Percentiles rank a stretch among this genome's conserved stretches.
phyloP scores from a whole-genome alignment of 2,329 filamentous ascomycete species.

The Coniochaeta hoffmannii region DNA sequence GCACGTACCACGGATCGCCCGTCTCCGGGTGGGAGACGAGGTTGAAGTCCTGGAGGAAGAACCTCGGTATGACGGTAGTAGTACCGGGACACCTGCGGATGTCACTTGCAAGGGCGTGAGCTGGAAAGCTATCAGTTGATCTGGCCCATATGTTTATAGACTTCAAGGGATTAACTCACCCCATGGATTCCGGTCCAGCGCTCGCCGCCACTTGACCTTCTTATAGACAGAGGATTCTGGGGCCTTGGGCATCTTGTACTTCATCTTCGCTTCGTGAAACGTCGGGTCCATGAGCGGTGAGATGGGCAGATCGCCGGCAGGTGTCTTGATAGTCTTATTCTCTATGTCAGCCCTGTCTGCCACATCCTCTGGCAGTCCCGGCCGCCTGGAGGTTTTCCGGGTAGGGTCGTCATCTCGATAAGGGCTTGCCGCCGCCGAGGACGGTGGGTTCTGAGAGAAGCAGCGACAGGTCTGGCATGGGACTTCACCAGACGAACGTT shows the following conservation, averaged over 20 bases:
- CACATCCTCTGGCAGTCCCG: not conserved
- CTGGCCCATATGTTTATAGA: not conserved
- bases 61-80: slow-evolving; percentile 40
- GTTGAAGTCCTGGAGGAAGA: slow-evolving; percentile 57
- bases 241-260: slow-evolving; percentile 28
- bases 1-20: slow-evolving; percentile 47
- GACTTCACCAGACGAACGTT: not conserved
- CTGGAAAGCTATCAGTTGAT: slow-evolving; percentile 26
- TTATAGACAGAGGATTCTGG: slow-evolving; percentile 21
- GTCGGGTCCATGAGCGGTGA: slow-evolving; percentile 47
- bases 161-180: slow-evolving; percentile 34
- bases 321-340: slow-evolving; percentile 36
- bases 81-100: slow-evolving; percentile 50
- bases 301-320: slow-evolving; percentile 38
- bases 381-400: not conserved
- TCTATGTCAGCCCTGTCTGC: slow-evolving; percentile 5
- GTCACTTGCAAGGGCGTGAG: slow-evolving; percentile 53
- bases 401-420: not conserved
- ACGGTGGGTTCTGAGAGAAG: not conserved
- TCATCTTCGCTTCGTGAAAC: slow-evolving; percentile 36
- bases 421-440: not conserved
- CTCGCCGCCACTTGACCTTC: slow-evolving; percentile 40
- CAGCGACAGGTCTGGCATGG: not conserved
- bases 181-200: slow-evolving; percentile 55
- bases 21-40: slow-evolving; percentile 48